A percentile compares a stretch with the other conserved stretches of the same genome.
Evolutionary conservation across 164 flowering plant genomes (phyloP).

Genomic region (Chimonanthus praecox): DNA sequence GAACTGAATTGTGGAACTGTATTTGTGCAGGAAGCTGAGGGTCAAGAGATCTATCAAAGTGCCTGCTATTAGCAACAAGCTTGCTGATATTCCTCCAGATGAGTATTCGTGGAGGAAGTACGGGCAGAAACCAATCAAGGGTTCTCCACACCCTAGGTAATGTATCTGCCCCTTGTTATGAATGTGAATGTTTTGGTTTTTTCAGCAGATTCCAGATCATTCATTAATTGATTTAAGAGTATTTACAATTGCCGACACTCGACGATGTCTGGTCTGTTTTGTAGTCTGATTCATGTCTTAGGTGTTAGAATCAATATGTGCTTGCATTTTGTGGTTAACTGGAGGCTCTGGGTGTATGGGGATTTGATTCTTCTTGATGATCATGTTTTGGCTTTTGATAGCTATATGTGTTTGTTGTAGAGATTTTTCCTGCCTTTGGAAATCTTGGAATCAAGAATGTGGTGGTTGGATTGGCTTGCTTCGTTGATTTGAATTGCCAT

Average conservation of each 20-base stretch:
- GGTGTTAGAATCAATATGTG: neutral
- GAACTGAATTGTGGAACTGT: neutral
- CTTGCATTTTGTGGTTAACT: neutral
- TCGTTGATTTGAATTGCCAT: neutral
- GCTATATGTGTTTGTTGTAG: neutral
- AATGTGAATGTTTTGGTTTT: neutral
- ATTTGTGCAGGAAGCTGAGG: constrained; percentile 63
- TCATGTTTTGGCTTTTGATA: neutral
- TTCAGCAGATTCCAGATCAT: too few relatives aligned
- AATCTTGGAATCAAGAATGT: neutral
- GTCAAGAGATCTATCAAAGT: constrained; percentile 93
- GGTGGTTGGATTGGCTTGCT: neutral
- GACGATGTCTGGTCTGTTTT: neutral
- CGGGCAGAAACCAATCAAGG: constrained; percentile 98
- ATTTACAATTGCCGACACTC: neutral
- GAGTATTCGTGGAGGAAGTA: constrained; percentile 97
- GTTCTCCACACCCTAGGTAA: constrained; percentile 97
- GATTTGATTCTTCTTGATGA: neutral
- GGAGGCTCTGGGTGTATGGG: neutral
- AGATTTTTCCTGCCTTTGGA: neutral
- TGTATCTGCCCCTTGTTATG: neutral
- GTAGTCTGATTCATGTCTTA: neutral
- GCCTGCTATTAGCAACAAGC: constrained; percentile 96
- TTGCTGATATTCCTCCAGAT: constrained; percentile 96
- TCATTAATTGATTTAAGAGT: neutral